Evolutionary conservation across 176 grass and related monocot species (phyloP), one percentile per base, ranked within the genome.

Genomic region (Tillandsia leiboldiana): DNA sequence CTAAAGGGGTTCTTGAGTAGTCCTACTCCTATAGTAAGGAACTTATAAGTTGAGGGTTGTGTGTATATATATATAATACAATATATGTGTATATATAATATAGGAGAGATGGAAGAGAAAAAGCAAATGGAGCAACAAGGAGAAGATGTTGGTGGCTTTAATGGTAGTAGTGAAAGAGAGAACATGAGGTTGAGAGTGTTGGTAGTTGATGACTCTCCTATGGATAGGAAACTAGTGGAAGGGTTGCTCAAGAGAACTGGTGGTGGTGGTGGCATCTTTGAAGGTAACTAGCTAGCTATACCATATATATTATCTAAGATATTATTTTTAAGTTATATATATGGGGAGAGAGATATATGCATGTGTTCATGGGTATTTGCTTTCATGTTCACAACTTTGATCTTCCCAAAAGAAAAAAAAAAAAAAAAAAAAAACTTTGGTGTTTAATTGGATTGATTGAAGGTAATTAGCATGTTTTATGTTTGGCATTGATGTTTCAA

Each of bases 131-230:
- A 71, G 61, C 26, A 63, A 24, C 50, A 33, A 65, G 58, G n/a
- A 12, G 18, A 52, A 17, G 18, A 51, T 18, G 42, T 17, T 51
- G 28, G 67, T 70, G 66, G 66, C 63, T 24, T 42, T 26, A 12
- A 58, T 75, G 47, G 27, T 59, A 62, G 70, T 20, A 10, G 64
- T 33, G 68, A 47, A 13, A 66, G 10, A 26, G 70, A 51, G 1
- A 27, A 14, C 17, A 42, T 42, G 13, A 80, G 56, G 26, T 22
- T 13, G 78, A 78, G 69, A 79, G 86, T 47, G 73, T 83, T 96
- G 67, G 75, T 96, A 66, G 91, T 96, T 64, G 91, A 96, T 70
- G 91, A 96, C 80, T 96, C 91, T 1, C 84, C 91, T 51, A 82
- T 90, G 12, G 91, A 96, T 75, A 82, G 91, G 76, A 84, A 71